These are phyloP conservation scores for Gymnopilus dilepis DNA, from an alignment of 768 basidiomycete genomes.

Conservation along the genomic window DNA sequence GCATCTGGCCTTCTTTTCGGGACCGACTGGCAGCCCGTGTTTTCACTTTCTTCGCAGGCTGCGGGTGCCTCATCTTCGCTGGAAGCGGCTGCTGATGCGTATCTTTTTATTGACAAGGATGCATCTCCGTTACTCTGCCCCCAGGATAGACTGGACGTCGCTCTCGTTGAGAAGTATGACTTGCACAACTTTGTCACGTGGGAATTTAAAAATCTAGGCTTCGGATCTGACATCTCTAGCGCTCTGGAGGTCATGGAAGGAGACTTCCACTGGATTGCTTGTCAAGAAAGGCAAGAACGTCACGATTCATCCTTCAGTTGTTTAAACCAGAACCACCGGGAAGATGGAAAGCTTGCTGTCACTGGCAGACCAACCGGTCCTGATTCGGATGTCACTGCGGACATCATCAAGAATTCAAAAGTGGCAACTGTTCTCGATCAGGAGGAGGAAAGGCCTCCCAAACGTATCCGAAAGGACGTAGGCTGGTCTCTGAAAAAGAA, in stretches of 20 bases:
- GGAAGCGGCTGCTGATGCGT: background rate
- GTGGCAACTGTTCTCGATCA: background rate
- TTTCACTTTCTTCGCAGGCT: background rate
- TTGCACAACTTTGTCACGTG: background rate
- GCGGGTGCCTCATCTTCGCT: background rate
- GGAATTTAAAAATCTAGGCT: conserved; percentile 11
- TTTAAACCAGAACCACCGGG: background rate
- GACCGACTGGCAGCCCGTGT: background rate
- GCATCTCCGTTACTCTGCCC: background rate
- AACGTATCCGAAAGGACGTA: background rate
- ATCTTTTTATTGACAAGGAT: background rate
- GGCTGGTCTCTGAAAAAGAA: background rate
- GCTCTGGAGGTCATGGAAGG: background rate
- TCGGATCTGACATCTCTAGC: background rate
- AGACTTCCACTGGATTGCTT: conserved; percentile 3
- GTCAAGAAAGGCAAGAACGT: conserved; percentile 2
- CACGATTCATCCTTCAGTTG: background rate
- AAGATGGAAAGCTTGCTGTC: background rate
- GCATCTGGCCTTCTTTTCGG: background rate
- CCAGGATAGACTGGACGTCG: background rate
- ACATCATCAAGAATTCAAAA: background rate
- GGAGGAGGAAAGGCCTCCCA: background rate
- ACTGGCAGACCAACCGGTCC: background rate
- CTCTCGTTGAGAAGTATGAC: conserved; percentile 1
- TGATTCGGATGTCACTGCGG: background rate